Conservation (phyloP, 2,329 filamentous ascomycete genomes). For the Tolypocladium nubicola region DNA sequence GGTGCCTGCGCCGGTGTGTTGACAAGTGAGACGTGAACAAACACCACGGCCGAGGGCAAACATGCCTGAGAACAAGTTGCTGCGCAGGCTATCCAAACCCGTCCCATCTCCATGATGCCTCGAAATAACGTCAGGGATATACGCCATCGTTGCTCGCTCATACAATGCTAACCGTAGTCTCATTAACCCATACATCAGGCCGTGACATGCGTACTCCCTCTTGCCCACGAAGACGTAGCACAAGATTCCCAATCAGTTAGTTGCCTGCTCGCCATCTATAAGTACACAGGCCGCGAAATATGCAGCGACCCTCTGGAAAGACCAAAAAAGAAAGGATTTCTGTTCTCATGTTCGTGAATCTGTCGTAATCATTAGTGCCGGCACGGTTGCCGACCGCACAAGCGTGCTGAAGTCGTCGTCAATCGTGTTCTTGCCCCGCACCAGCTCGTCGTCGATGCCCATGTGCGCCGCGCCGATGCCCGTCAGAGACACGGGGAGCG, state of each 20-base stretch:
- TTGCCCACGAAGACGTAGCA: neutral
- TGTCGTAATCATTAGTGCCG: slow-evolving; percentile 10
- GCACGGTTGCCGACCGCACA: slow-evolving; percentile 6
- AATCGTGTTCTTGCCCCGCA: slow-evolving; percentile 7
- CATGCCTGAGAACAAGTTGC: neutral
- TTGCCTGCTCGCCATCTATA: neutral
- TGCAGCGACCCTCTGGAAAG: neutral
- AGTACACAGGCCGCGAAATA: neutral
- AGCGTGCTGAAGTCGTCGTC: slow-evolving; percentile 9
- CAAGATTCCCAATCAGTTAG: neutral
- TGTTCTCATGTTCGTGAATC: slow-evolving; percentile 4
- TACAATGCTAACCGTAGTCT: neutral
- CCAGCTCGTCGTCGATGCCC: slow-evolving; percentile 7
- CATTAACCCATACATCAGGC: neutral
- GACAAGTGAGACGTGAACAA: neutral
- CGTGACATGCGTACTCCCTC: neutral
- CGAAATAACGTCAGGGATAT: neutral
- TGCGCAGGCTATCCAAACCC: neutral
- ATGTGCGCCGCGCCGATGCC: slow-evolving; percentile 15
- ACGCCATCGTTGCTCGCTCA: neutral
- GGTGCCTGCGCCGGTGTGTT: too few relatives aligned
- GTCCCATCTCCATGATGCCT: neutral
- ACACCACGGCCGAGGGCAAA: neutral
- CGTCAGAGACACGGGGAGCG: slow-evolving; percentile 9
- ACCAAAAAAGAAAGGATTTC: neutral